Evolutionary conservation across 1,139 yeast genomes (phyloP).

Genomic region (Trichomonascaceae sp.): DNA sequence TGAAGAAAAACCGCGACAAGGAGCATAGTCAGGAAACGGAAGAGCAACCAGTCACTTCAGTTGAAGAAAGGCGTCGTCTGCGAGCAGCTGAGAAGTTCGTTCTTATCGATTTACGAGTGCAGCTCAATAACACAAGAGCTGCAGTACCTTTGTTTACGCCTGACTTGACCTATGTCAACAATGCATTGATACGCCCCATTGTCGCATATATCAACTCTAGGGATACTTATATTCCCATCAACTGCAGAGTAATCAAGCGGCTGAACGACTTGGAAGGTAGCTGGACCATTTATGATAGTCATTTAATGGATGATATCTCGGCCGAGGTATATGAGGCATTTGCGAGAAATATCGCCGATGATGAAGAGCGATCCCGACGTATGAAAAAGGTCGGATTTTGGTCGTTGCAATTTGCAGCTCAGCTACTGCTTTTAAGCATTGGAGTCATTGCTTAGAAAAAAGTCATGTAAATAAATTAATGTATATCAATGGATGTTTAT

Average conservation of each 20-base stretch:
- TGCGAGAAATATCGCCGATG: conserved; percentile 82
- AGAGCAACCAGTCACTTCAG: conserved; percentile 24
- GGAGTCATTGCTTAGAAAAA: conserved; percentile 46
- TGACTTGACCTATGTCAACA: conserved; percentile 80
- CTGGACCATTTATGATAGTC: conserved; percentile 92
- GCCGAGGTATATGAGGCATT: conserved; percentile 88
- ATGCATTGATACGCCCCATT: conserved; percentile 87
- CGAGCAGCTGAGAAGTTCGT: conserved; percentile 46
- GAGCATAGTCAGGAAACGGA: conserved; percentile 1
- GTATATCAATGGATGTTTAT: background rate
- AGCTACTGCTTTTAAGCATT: conserved; percentile 71
- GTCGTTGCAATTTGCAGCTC: conserved; percentile 82
- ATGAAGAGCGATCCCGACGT: conserved; percentile 64
- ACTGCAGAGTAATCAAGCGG: conserved; percentile 76
- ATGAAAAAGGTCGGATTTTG: conserved; percentile 86
- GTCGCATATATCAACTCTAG: conserved; percentile 91
- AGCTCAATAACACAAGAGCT: conserved; percentile 80
- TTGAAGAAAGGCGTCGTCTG: conserved; percentile 27
- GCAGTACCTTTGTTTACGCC: conserved; percentile 79
- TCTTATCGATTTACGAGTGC: conserved; percentile 70
- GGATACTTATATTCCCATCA: conserved; percentile 82
- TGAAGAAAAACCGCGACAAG: conserved; percentile 12
- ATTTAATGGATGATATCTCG: conserved; percentile 85
- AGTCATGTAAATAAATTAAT: conserved; percentile 1
- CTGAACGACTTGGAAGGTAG: conserved; percentile 85